phyloP scores from a whole-genome alignment of 768 basidiomycete species.

The Trametes villosa region DNA sequence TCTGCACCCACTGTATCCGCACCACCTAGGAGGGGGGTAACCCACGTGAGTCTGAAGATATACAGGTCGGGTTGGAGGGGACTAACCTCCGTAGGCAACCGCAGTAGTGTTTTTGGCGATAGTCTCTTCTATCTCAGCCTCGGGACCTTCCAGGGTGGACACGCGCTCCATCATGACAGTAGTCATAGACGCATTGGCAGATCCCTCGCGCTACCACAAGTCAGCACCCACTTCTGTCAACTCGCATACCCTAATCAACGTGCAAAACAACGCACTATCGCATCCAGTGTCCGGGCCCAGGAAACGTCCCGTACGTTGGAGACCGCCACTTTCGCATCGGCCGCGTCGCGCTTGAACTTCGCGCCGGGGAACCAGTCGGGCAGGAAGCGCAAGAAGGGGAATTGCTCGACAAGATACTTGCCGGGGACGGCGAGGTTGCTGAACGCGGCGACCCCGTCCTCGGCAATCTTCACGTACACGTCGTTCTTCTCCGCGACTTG shows the following conservation, averaged over 20 bases:
- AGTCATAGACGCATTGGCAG: background rate
- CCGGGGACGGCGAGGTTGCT: background rate
- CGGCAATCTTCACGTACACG: background rate
- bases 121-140: background rate
- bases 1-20: background rate
- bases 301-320: background rate
- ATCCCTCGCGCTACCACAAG: background rate
- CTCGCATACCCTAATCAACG: background rate
- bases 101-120: background rate
- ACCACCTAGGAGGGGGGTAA: background rate
- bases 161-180: background rate
- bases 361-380: slow-evolving; percentile 34
- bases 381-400: slow-evolving; percentile 21
- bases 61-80: background rate
- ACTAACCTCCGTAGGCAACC: background rate
- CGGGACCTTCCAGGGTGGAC: background rate
- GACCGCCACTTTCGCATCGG: background rate
- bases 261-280: background rate
- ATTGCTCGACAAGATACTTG: background rate
- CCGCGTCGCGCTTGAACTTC: slow-evolving; percentile 21
- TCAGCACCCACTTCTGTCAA: background rate
- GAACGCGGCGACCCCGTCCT: background rate
- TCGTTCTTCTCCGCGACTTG: background rate
- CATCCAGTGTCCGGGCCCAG: background rate
- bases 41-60: background rate